Conservation (phyloP, 2,329 filamentous ascomycete species). For the Colletotrichum lupini region DNA sequence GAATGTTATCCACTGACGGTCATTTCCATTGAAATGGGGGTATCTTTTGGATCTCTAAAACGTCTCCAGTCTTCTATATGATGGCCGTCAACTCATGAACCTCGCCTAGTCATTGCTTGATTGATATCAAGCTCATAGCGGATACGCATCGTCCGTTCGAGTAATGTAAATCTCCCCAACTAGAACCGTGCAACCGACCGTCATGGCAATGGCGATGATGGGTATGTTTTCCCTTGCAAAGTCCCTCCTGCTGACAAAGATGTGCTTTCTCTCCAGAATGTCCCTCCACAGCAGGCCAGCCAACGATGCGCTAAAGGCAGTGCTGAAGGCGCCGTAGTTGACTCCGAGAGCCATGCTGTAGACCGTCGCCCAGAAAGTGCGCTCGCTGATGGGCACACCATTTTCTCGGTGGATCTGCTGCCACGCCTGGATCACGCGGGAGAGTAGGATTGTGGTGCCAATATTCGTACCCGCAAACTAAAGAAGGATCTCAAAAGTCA, state of each 20-base stretch:
- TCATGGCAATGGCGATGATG: constrained; percentile 77
- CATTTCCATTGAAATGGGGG: neutral
- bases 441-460: constrained; percentile 79
- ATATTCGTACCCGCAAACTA: constrained; percentile 84
- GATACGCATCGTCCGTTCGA: constrained; percentile 52
- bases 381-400: constrained; percentile 64
- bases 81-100: too few relatives aligned
- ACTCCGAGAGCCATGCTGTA: constrained; percentile 81
- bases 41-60: neutral
- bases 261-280: constrained; percentile 75
- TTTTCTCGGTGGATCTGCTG: constrained; percentile 64
- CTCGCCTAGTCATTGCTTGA: too few relatives aligned
- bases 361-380: constrained; percentile 79
- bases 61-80: neutral
- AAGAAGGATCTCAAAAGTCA: neutral
- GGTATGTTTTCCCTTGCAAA: constrained; percentile 77
- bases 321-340: constrained; percentile 80
- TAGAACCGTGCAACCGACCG: constrained; percentile 69
- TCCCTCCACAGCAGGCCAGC: constrained; percentile 80
- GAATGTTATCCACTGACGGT: neutral
- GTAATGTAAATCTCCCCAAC: constrained; percentile 73
- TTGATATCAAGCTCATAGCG: neutral
- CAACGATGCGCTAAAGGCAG: constrained; percentile 76
- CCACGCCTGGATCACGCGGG: constrained; percentile 77
- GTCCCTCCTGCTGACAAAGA: constrained; percentile 70